phyloP scores from a whole-genome alignment of 768 basidiomycete genomes.

The Crepidotus variabilis region DNA sequence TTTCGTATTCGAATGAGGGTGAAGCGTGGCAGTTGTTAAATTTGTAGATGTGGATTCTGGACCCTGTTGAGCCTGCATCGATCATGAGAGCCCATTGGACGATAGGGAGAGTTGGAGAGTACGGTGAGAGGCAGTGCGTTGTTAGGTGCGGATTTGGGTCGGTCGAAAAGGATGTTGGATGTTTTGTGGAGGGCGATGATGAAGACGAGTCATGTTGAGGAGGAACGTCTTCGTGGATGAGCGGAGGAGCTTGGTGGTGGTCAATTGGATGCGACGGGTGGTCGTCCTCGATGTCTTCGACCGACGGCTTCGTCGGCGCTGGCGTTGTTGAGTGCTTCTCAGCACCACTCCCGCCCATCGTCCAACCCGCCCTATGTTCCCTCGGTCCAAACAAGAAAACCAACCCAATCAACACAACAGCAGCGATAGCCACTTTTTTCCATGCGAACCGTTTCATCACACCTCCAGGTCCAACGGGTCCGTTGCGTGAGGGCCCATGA shows the following conservation, averaged over 20 bases:
- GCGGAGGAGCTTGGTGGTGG: too few species aligned
- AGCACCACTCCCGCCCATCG: conserved; percentile 15
- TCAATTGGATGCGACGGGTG: too few species aligned
- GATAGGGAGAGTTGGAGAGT: conserved; percentile 46
- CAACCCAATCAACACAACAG: conserved; percentile 49
- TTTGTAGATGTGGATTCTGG: conserved; percentile 97
- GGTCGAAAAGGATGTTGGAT: conserved; percentile 59
- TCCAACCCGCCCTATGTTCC: conserved; percentile 18
- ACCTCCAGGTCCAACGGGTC: background rate
- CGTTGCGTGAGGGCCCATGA: conserved; percentile 39
- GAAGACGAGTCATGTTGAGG: conserved; percentile 2
- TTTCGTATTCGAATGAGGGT: conserved; percentile 87
- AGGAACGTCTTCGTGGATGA: background rate
- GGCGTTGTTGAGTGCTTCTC: background rate
- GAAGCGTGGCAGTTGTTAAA: conserved; percentile 86
- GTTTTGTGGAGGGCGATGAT: conserved; percentile 6
- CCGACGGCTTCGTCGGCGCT: too few species aligned
- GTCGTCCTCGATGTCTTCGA: too few species aligned
- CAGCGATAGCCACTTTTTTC: conserved; percentile 67
- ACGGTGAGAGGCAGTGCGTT: conserved; percentile 61
- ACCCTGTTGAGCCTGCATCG: conserved; percentile 97
- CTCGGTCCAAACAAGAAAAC: conserved; percentile 69
- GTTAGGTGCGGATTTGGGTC: conserved; percentile 76
- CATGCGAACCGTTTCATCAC: conserved; percentile 38
- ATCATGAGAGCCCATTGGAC: conserved; percentile 96